Evolutionary conservation across 83 land plant species (phyloP).

Genomic region (Thuja plicata): DNA sequence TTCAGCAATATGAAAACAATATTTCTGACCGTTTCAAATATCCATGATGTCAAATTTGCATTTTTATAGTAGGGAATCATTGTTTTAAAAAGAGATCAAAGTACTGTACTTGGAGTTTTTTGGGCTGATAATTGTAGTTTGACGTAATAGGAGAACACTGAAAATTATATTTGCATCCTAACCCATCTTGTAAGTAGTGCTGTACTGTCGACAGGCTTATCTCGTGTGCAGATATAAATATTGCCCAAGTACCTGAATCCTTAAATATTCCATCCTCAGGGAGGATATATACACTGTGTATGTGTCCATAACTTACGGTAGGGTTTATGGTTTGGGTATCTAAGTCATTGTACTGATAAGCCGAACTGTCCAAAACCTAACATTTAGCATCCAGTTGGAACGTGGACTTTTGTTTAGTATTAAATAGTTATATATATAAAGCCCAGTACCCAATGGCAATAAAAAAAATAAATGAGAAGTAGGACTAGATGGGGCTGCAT

Average conservation of each 20-base stretch:
- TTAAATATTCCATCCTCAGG: neutral
- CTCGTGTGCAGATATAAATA: constrained; percentile 10
- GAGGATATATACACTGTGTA: constrained; percentile 10
- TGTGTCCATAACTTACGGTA: neutral
- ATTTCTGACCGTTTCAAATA: neutral
- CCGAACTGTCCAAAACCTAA: constrained; percentile 7
- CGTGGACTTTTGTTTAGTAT: neutral
- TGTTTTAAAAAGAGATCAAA: neutral
- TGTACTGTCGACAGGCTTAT: constrained; percentile 6
- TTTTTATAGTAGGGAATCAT: neutral
- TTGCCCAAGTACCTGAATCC: neutral
- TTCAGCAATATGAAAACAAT: neutral
- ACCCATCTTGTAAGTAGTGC: neutral
- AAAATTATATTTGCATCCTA: neutral
- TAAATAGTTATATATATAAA: neutral
- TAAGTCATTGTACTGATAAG: neutral
- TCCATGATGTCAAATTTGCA: neutral
- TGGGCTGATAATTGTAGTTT: neutral
- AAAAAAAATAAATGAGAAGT: neutral
- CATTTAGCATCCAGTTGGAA: constrained; percentile 13
- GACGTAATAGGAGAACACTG: neutral
- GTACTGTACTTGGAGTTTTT: constrained; percentile 3
- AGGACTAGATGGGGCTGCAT: neutral
- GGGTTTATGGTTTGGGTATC: constrained; percentile 10
- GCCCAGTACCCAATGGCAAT: neutral